Evolutionary conservation across 2,329 filamentous ascomycete species (phyloP).

Genomic region (Pseudopithomyces maydicus): DNA sequence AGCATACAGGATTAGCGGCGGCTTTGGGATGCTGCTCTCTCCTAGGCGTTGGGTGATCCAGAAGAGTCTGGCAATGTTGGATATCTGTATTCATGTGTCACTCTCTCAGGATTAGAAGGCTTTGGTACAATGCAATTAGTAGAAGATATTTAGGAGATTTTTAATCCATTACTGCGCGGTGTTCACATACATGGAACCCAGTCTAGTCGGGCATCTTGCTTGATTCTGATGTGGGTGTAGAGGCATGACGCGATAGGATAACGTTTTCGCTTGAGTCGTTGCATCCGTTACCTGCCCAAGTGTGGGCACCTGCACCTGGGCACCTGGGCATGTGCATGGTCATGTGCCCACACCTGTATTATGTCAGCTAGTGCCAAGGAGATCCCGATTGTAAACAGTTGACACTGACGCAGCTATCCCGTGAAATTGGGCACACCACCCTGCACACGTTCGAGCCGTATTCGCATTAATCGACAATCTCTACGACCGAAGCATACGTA

Average conservation of each 20-base stretch:
- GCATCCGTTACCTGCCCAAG: too few relatives aligned
- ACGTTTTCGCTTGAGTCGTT: too few relatives aligned
- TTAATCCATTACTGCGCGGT: too few relatives aligned
- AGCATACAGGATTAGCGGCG: constrained; percentile 25
- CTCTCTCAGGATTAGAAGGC: neutral
- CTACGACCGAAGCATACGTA: constrained; percentile 23
- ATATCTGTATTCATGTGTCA: constrained; percentile 9
- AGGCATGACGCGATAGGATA: too few relatives aligned
- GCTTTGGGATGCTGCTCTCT: constrained; percentile 15
- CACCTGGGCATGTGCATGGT: neutral
- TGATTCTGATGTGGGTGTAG: too few relatives aligned
- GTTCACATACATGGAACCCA: too few relatives aligned
- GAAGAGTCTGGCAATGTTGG: neutral
- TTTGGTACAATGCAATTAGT: neutral
- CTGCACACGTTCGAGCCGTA: constrained; percentile 29
- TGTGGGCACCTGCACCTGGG: too few relatives aligned
- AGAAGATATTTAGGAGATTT: too few relatives aligned
- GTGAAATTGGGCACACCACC: constrained; percentile 28
- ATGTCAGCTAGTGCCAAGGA: neutral
- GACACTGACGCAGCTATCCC: constrained; percentile 26
- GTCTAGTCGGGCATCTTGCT: too few relatives aligned
- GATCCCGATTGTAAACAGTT: constrained; percentile 17
- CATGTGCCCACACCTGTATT: neutral
- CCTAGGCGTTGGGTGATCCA: constrained; percentile 8
- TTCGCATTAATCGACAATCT: constrained; percentile 41